Evolutionary conservation across 345 rosid species (phyloP), one percentile per base, ranked within the genome.

Genomic region (Heritiera littoralis): DNA sequence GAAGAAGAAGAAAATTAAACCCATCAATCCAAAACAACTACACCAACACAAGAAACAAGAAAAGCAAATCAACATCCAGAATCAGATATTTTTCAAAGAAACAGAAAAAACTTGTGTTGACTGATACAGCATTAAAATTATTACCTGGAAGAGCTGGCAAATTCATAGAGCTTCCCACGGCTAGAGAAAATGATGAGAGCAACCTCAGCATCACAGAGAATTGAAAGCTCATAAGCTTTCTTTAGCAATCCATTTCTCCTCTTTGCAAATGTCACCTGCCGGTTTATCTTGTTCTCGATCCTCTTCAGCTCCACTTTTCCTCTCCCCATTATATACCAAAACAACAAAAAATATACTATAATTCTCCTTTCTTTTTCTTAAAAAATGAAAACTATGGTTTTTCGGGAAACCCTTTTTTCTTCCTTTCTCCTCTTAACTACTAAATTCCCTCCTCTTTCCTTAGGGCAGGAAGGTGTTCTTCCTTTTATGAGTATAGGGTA

Each of bases 121-220:
- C 9, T 58, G 63, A 51, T 1, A 23, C 0, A 23, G 65, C 6
- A 60, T 20, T 59, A 60, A 9, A 60, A 9, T 4, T 35, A 6
- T 60, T 61, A 61, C 66, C 66, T 61, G 28, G 40, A 10, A 18
- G 35, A 38, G 77, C 77, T 73, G 77, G 65, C 38, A 11, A 73
- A 73, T 64, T 73, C 77, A n/a, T 55, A 73, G 77, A 73, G 65
- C 32, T 73, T 73, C 65, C 77, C 77, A 40, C 77, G 51, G 14
- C 55, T 73, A 11, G 77, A 73, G 49, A 73, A 73, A 58, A 73
- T 73, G 51, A 73, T 73, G 18, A 73, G 65, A n/a, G 77, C 77
- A 73, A 73, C 65, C 17, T 73, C 77, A 6, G 77, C 77, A 73
- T 73, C 77, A 55, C 77, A 73, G n/a, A 73, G 77, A 55, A 73